These are phyloP conservation scores for Eruca vesicaria DNA, from an alignment of 441 rosid genomes.

Conservation along the genomic window DNA sequence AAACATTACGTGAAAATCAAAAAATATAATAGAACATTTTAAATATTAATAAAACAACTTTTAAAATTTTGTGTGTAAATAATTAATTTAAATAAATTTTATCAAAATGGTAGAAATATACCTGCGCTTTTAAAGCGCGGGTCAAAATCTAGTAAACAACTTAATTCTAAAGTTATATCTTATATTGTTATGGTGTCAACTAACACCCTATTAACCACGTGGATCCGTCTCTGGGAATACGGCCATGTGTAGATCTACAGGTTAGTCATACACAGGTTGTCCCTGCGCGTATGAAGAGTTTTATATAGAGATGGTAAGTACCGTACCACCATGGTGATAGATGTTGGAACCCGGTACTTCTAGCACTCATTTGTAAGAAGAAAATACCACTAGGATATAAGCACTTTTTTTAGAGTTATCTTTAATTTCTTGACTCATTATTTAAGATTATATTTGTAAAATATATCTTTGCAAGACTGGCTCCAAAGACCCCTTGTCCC, in stretches of 20 bases:
- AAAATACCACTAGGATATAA: background rate
- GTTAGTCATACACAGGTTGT: background rate
- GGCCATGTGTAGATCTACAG: background rate
- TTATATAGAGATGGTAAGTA: background rate
- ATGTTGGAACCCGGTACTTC: background rate
- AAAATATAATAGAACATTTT: too few species aligned
- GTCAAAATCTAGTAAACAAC: too few species aligned
- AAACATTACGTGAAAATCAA: too few species aligned
- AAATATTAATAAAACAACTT: too few species aligned
- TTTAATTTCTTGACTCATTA: background rate
- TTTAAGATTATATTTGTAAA: background rate
- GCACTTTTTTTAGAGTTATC: background rate
- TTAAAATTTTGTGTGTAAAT: too few species aligned
- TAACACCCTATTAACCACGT: too few species aligned
- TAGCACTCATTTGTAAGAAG: background rate
- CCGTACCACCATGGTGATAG: background rate
- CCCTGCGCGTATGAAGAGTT: background rate
- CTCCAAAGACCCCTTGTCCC: background rate
- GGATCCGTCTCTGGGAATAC: too few species aligned
- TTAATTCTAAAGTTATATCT: too few species aligned
- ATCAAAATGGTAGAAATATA: too few species aligned
- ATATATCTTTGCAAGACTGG: background rate
- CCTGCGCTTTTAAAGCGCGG: too few species aligned
- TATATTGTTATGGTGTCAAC: too few species aligned
- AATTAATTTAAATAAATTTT: too few species aligned